Evolutionary conservation across 108 stramenopile species (phyloP).

Genomic region (Phaeodactylum tricornutum): DNA sequence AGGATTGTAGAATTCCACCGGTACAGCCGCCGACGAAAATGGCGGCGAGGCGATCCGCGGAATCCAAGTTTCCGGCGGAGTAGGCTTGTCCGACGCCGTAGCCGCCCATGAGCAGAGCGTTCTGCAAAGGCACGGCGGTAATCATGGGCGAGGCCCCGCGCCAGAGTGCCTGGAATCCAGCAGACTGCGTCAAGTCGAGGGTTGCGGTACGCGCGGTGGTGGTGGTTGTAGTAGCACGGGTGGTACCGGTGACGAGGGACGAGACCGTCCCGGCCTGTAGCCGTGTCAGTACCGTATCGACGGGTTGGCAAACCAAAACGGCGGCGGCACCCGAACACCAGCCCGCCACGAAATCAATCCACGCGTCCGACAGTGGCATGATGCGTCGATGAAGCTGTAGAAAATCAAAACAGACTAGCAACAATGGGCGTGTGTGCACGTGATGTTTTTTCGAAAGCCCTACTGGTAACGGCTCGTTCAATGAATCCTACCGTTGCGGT

Average conservation of each 20-base stretch:
- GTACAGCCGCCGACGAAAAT: constrained; percentile 76
- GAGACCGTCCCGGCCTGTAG: constrained; percentile 31
- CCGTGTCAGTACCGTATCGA: constrained; percentile 74
- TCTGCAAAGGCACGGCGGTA: constrained; percentile 72
- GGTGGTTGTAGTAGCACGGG: background rate
- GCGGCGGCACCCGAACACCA: constrained; percentile 63
- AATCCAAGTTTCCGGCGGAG: constrained; percentile 11
- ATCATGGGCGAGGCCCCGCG: constrained; percentile 73
- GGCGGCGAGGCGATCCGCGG: constrained; percentile 18
- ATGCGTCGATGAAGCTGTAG: no score
- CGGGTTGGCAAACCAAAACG: constrained; percentile 60
- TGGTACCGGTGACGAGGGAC: background rate
- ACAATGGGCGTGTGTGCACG: no score
- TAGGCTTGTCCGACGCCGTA: constrained; percentile 72
- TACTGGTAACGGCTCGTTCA: no score
- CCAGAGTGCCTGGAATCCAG: constrained; percentile 36
- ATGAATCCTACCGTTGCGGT: no score
- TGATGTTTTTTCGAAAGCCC: no score
- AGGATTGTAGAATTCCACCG: constrained; percentile 72
- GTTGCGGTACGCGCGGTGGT: background rate
- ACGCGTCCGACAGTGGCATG: constrained; percentile 35
- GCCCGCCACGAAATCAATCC: constrained; percentile 68
- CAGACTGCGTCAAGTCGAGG: background rate
- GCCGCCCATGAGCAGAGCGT: constrained; percentile 77
- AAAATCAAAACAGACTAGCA: background rate